Base-by-base conservation (phyloP, 768 basidiomycete species). In the Pleurotus cornucopiae region DNA sequence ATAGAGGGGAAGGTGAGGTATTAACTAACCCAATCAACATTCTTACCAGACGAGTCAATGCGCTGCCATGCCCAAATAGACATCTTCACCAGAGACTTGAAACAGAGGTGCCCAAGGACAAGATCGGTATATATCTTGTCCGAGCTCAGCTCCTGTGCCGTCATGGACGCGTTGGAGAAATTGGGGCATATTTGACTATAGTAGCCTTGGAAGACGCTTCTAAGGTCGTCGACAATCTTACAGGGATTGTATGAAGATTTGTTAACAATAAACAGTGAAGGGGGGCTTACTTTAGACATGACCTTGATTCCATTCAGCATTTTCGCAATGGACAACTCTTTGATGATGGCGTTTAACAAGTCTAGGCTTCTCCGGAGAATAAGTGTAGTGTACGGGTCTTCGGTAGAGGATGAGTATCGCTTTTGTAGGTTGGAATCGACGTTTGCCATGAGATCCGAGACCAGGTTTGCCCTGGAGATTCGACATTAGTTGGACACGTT, bases 61-160 rank as follows among this genome's bases (percentile, higher is more conserved):
- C 76, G 71, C 53, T 75, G 71, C 87, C 89, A 94, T 11, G 86
- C 66, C 89, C 90, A 94, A 26, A 80, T 60, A 7, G 81, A 79
- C 67, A 90, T 77, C 63, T 86, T 91, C 11, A 77, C 71, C 44
- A 94, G 71, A 61, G 82, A 84, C 67, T 95, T 94, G 75, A 86
- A 91, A 3, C 84, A 70, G 14, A 93, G 69, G 65, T 93, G 86
- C 2, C 82, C 81, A 13, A 90, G 62, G 60, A 61, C 71, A 51
- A 81, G 70, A 58, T 81, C 75, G 43, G 75, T 71, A 39, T 67
- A 65, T 5, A 74, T 60, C 18, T 64, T 67, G 11, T 68, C 59
- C 2, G 73, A 72, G 34, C 68, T 73, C 39, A 90, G 65, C 51
- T 76, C 78, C 56, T 82, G 62, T 64, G 38, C 71, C 60, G 54